phyloP scores from a whole-genome alignment of 768 basidiomycete genomes.

The Phaeolepiota aurea region DNA sequence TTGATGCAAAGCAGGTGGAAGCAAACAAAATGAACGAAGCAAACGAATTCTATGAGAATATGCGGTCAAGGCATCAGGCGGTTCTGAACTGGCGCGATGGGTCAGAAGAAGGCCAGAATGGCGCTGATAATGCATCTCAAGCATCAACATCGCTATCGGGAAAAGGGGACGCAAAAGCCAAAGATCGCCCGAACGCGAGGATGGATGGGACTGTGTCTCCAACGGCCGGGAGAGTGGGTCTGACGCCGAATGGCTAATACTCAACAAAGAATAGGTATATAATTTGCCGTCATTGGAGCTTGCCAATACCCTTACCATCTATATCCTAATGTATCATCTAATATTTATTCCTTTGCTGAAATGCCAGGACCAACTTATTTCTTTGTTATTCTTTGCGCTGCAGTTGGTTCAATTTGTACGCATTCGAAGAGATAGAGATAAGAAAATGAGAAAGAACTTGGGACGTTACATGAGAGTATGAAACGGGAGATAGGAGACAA shows the following conservation, averaged over 20 bases:
- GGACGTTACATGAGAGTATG: constrained; percentile 8
- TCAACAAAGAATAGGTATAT: constrained; percentile 29
- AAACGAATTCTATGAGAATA: constrained; percentile 82
- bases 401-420: no score
- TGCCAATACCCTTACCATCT: constrained; percentile 21
- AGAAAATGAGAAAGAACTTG: constrained; percentile 17
- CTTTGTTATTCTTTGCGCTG: no score
- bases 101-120: constrained; percentile 19
- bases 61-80: constrained; percentile 66
- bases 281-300: background rate
- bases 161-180: constrained; percentile 58
- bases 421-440: constrained; percentile 11
- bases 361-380: no score
- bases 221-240: constrained; percentile 60
- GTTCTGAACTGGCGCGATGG: constrained; percentile 50
- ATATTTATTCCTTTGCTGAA: no score
- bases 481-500: constrained; percentile 16
- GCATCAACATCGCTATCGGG: constrained; percentile 42
- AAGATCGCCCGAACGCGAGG: constrained; percentile 35
- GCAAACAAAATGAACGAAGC: constrained; percentile 95
- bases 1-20: constrained; percentile 89
- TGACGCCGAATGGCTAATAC: constrained; percentile 90
- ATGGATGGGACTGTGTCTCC: constrained; percentile 73
- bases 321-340: background rate
- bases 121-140: constrained; percentile 21